phyloP scores from a whole-genome alignment of 768 basidiomycete species.

The Pleurotus eryngii region DNA sequence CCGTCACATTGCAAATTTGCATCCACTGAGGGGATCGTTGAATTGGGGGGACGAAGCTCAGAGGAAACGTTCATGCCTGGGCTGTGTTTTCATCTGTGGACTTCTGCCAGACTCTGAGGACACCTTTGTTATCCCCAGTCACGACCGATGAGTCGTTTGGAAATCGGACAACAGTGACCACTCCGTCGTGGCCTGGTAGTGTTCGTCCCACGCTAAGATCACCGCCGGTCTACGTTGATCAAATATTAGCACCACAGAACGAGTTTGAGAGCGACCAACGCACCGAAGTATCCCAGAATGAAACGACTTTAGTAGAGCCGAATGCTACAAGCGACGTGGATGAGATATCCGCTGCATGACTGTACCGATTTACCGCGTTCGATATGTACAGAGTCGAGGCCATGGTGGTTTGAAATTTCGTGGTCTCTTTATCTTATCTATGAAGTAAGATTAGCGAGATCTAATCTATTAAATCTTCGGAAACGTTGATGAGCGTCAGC shows the following conservation, averaged over 20 bases:
- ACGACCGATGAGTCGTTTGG: conserved; percentile 47
- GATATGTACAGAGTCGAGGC: conserved; percentile 38
- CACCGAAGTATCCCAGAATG: conserved; percentile 43
- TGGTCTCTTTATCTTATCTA: neutral
- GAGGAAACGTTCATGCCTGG: conserved; percentile 33
- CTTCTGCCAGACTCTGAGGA: conserved; percentile 59
- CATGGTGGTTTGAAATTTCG: conserved; percentile 13
- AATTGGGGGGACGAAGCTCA: conserved; percentile 16
- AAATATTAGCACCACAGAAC: conserved; percentile 7
- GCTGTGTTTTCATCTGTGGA: conserved; percentile 21
- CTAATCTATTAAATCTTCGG: conserved; percentile 2
- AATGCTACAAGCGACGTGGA: conserved; percentile 40
- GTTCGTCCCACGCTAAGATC: conserved; percentile 64
- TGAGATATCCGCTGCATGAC: conserved; percentile 46
- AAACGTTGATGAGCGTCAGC: neutral
- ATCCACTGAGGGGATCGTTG: conserved; percentile 52
- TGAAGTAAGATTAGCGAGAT: neutral
- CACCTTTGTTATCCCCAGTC: conserved; percentile 77
- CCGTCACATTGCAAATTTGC: conserved; percentile 38
- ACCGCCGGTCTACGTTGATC: conserved; percentile 34
- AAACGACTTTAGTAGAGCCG: conserved; percentile 43
- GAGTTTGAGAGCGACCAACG: conserved; percentile 11
- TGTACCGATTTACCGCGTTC: conserved; percentile 45
- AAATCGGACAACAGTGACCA: conserved; percentile 79
- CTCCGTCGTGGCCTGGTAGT: conserved; percentile 68